phyloP scores from a whole-genome alignment of 306 rosid genomes.

The Vachellia collinsii region DNA sequence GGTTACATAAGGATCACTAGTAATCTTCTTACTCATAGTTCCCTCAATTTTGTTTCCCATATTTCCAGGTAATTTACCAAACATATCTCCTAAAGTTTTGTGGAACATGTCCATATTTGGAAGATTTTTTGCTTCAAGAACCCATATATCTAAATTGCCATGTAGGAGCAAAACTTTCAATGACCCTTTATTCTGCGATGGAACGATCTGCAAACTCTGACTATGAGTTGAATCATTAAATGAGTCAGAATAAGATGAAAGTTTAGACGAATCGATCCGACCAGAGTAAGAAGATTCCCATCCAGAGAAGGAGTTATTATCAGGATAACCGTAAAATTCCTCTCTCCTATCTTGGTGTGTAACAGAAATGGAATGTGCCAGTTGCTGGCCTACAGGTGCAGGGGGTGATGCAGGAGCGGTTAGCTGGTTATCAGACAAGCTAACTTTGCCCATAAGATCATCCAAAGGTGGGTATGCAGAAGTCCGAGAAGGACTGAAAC shows the following conservation, averaged over 20 bases:
- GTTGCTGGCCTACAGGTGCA: slow-evolving; percentile 42
- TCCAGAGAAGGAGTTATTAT: slow-evolving; percentile 52
- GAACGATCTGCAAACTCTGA: slow-evolving; percentile 72
- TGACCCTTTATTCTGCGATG: slow-evolving; percentile 62
- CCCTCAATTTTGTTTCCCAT: slow-evolving; percentile 65
- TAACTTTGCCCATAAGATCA: slow-evolving; percentile 55
- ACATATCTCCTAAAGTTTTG: slow-evolving; percentile 79
- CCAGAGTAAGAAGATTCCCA: slow-evolving; percentile 44
- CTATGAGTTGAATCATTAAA: slow-evolving; percentile 57
- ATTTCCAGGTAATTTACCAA: slow-evolving; percentile 61
- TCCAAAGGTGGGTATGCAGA: slow-evolving; percentile 70
- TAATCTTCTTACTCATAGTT: slow-evolving; percentile 58
- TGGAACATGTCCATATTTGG: slow-evolving; percentile 99
- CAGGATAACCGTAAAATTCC: slow-evolving; percentile 52
- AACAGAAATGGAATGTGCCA: slow-evolving; percentile 46
- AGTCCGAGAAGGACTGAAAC: slow-evolving; percentile 35
- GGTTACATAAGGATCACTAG: slow-evolving; percentile 96
- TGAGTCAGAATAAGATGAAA: slow-evolving; percentile 50
- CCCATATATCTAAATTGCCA: slow-evolving; percentile 88
- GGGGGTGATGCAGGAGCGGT: slow-evolving; percentile 51
- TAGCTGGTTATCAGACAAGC: slow-evolving; percentile 51
- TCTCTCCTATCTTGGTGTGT: slow-evolving; percentile 46
- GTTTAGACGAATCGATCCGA: slow-evolving; percentile 31
- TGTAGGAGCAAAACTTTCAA: slow-evolving; percentile 77
- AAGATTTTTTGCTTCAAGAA: slow-evolving; percentile 70